A percentile compares a stretch with the other conserved stretches of the same genome.
Conservation (phyloP, 768 basidiomycete genomes). For the Boletus rex-veris region DNA sequence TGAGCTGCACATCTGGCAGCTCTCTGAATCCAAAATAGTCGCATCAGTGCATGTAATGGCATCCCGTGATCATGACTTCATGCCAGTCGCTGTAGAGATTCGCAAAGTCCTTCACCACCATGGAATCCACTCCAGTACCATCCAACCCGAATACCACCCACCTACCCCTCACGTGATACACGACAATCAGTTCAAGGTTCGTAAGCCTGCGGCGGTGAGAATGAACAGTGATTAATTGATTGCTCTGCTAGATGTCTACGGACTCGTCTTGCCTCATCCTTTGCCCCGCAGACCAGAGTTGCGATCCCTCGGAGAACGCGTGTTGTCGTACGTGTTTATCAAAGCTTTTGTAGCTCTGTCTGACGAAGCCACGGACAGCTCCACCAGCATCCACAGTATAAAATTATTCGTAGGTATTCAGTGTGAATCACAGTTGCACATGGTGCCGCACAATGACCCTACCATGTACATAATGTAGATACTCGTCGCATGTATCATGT, state of each 20-base stretch:
- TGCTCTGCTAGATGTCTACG: constrained; percentile 39
- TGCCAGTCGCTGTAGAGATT: constrained; percentile 83
- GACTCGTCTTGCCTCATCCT: constrained; percentile 66
- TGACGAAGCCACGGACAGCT: constrained; percentile 32
- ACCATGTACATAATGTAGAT: constrained; percentile 9
- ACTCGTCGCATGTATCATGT: constrained; percentile 10
- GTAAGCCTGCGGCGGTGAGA: constrained; percentile 3
- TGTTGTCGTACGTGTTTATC: constrained; percentile 67
- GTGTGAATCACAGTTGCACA: not conserved
- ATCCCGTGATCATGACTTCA: constrained; percentile 80
- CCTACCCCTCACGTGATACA: constrained; percentile 31
- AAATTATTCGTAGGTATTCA: no score
- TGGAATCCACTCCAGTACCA: constrained; percentile 93
- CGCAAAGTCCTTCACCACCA: constrained; percentile 81
- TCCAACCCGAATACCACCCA: constrained; percentile 81
- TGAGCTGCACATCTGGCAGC: constrained; percentile 96
- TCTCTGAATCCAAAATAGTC: constrained; percentile 92
- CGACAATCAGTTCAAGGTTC: constrained; percentile 50
- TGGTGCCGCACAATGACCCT: constrained; percentile 10
- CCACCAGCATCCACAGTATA: constrained; percentile 46
- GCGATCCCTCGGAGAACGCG: constrained; percentile 65
- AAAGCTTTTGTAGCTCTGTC: not conserved
- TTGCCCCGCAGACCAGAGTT: constrained; percentile 67
- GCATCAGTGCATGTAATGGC: constrained; percentile 95
- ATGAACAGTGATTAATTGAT: constrained; percentile 2